These are phyloP conservation scores for Penicillium sp. DNA, from an alignment of 2,329 filamentous ascomycete genomes.

Conservation along the genomic window DNA sequence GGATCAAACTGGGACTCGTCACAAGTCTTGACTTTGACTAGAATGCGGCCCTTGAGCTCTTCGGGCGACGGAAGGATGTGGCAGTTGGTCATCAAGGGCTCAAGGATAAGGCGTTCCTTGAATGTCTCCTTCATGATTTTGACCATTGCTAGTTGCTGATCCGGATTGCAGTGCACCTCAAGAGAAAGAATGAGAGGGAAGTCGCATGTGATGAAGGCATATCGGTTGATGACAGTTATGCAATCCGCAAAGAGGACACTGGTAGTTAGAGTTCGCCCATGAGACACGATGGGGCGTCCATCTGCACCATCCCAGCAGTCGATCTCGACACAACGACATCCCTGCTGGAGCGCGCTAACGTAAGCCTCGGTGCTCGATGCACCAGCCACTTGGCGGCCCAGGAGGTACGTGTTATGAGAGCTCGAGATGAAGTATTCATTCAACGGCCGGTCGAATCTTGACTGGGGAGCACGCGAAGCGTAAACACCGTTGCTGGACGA, in stretches of 20 bases:
- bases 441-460: slow-evolving; percentile 74
- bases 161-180: slow-evolving; percentile 84
- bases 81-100: slow-evolving; percentile 68
- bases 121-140: slow-evolving; percentile 84
- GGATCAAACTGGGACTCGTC: slow-evolving; percentile 52
- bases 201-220: slow-evolving; percentile 82
- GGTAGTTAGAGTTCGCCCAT: slow-evolving; percentile 85
- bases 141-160: slow-evolving; percentile 85
- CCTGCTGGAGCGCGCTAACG: slow-evolving; percentile 80
- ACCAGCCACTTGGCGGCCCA: slow-evolving; percentile 85
- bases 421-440: slow-evolving; percentile 98
- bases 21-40: slow-evolving; percentile 93
- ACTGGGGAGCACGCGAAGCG: slow-evolving; percentile 59
- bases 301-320: slow-evolving; percentile 96
- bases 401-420: slow-evolving; percentile 96
- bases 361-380: slow-evolving; percentile 94
- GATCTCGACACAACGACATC: slow-evolving; percentile 93
- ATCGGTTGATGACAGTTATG: slow-evolving; percentile 89
- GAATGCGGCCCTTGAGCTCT: slow-evolving; percentile 75
- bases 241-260: slow-evolving; percentile 88
- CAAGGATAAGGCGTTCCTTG: slow-evolving; percentile 72
- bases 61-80: slow-evolving; percentile 78
- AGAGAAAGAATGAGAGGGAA: slow-evolving; percentile 93
- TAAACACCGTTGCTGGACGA: slow-evolving; percentile 72
- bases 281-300: slow-evolving; percentile 83